A percentile compares a stretch with the other conserved stretches of the same genome.
phyloP scores from a whole-genome alignment of 495 filamentous ascomycete species.

The Neurospora tetraspora region DNA sequence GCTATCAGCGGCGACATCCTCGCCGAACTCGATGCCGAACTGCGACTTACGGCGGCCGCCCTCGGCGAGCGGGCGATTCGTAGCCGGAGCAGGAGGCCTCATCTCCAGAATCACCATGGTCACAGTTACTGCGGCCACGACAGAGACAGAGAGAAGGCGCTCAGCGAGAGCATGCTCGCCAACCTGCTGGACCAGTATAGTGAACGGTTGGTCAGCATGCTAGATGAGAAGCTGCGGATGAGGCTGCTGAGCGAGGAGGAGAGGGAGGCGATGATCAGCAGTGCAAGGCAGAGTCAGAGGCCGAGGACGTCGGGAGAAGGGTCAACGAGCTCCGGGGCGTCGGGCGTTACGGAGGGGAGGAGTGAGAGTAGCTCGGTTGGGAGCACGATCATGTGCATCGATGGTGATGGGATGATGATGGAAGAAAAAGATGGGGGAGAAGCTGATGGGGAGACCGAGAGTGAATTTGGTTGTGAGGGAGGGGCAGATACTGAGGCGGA shows the following conservation, averaged over 20 bases:
- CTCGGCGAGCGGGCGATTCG: constrained; percentile 50
- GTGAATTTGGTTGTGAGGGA: background rate
- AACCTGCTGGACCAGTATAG: constrained; percentile 63
- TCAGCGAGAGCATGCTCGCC: constrained; percentile 50
- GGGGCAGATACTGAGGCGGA: background rate
- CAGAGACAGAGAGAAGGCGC: constrained; percentile 20
- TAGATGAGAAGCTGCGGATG: constrained; percentile 57
- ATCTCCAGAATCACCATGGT: background rate
- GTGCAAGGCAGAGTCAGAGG: background rate
- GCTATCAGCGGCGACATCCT: constrained; percentile 53
- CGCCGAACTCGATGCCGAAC: constrained; percentile 69
- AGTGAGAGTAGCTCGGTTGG: background rate
- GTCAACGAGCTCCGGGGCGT: constrained; percentile 7
- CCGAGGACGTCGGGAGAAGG: constrained; percentile 20
- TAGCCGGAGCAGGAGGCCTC: constrained; percentile 17
- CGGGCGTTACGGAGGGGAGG: constrained; percentile 1
- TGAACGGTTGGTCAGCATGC: constrained; percentile 55
- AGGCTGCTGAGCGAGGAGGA: constrained; percentile 20
- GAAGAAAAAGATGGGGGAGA: background rate
- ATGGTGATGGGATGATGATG: background rate
- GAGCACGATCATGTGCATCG: background rate
- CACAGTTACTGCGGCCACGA: background rate
- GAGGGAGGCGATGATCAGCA: constrained; percentile 1
- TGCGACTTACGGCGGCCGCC: constrained; percentile 62
- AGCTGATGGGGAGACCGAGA: background rate